A percentile compares a stretch with the other conserved stretches of the same genome.
phyloP scores from a whole-genome alignment of 768 basidiomycete species.

The Serpula lacrymans region DNA sequence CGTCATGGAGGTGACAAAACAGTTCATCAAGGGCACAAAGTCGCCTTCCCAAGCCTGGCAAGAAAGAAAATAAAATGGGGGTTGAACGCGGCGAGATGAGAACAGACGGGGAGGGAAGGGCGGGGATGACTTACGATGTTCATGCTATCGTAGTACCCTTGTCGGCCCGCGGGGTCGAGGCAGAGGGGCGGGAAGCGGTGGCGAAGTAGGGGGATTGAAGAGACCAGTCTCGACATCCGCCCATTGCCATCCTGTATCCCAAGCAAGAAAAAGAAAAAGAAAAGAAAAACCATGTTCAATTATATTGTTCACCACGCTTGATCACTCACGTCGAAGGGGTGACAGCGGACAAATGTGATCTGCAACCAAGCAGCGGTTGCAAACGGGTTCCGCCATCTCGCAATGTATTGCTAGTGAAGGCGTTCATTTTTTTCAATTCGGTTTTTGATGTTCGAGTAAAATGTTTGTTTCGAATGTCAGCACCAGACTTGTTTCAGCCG shows the following conservation, averaged over 20 bases:
- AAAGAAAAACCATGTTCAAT: too few relatives aligned
- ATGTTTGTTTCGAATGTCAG: not conserved
- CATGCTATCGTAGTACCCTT: conserved; percentile 28
- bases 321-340: conserved; percentile 33
- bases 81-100: not conserved
- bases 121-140: conserved; percentile 23
- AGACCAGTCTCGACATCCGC: conserved; percentile 30
- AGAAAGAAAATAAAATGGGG: not conserved
- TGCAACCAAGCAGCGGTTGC: conserved; percentile 35
- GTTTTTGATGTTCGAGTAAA: too few relatives aligned
- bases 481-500: not conserved
- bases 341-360: conserved; percentile 30
- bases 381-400: conserved; percentile 34
- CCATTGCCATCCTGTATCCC: conserved; percentile 31
- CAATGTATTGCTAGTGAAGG: conserved; percentile 38
- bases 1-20: conserved; percentile 24
- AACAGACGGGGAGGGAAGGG: not conserved
- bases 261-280: not conserved
- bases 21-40: conserved; percentile 29
- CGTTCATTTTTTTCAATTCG: too few relatives aligned
- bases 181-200: conserved; percentile 30
- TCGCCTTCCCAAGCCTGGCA: conserved; percentile 31
- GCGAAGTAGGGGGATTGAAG: conserved; percentile 32
- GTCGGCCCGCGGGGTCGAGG: conserved; percentile 20
- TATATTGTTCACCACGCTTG: too few relatives aligned